Conservation (phyloP, 169 alveolate species). For the Plasmodium gaboni region DNA sequence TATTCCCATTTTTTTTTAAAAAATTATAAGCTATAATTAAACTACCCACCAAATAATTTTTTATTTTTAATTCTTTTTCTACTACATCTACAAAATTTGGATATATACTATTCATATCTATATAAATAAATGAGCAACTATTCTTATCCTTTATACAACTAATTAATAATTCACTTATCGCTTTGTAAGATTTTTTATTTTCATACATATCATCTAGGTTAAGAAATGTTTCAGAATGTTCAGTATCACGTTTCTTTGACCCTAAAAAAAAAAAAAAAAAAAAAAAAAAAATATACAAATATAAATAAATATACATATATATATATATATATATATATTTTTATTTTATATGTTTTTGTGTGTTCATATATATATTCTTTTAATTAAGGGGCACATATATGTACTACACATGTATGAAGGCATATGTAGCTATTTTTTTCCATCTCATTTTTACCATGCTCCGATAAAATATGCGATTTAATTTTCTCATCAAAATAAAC, state of each 20-base stretch:
- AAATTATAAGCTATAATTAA: slow-evolving; percentile 67
- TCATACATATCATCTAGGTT: slow-evolving; percentile 20
- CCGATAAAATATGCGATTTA: background rate
- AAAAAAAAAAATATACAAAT: too few species aligned
- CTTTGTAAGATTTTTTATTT: slow-evolving; percentile 32
- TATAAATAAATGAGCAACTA: slow-evolving; percentile 30
- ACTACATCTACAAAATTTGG: slow-evolving; percentile 58
- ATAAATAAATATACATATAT: too few species aligned
- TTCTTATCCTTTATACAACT: slow-evolving; percentile 15
- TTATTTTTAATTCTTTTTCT: slow-evolving; percentile 59
- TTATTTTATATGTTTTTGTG: background rate
- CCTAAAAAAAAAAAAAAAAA: background rate
- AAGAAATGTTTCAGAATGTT: background rate
- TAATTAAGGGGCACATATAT: too few species aligned
- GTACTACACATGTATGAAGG: background rate
- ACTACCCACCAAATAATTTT: slow-evolving; percentile 48
- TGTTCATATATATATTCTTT: background rate
- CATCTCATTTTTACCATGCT: background rate
- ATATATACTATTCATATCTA: slow-evolving; percentile 38
- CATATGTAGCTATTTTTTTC: too few species aligned
- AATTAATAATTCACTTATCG: slow-evolving; percentile 54
- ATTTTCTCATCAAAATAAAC: slow-evolving; percentile 8
- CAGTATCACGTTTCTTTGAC: background rate
- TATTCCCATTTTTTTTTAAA: slow-evolving; percentile 45
- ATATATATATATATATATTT: background rate